A percentile compares a stretch with the other conserved stretches of the same genome.
These are phyloP conservation scores for Periconia sp. DNA, from an alignment of 2,329 filamentous ascomycete species.

Conservation along the genomic window DNA sequence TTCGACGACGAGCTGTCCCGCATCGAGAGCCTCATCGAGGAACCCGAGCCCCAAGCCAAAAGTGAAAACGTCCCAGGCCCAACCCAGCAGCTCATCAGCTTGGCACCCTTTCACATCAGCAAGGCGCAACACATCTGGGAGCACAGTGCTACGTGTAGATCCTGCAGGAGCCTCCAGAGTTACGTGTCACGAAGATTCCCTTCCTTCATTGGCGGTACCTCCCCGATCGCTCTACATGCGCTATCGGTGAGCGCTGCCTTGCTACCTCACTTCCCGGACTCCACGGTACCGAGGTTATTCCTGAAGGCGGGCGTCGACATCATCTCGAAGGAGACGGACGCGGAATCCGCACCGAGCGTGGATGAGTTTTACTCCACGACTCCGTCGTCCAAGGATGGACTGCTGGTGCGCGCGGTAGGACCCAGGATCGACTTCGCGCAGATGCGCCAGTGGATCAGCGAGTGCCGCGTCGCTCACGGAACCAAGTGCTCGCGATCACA, in stretches of 20 bases:
- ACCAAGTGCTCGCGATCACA: constrained; percentile 7
- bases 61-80: constrained; percentile 1
- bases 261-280: too few relatives aligned
- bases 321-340: too few relatives aligned
- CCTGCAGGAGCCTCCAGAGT: constrained; percentile 3
- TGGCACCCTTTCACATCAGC: constrained; percentile 3
- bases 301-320: too few relatives aligned
- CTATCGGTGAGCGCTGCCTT: too few relatives aligned
- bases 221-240: too few relatives aligned
- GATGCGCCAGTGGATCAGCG: constrained; percentile 7
- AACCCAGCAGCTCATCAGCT: constrained; percentile 2
- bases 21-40: constrained; percentile 4
- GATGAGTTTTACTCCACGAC: too few relatives aligned
- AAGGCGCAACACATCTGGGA: constrained; percentile 7
- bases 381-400: too few relatives aligned
- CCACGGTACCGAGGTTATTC: too few relatives aligned
- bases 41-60: constrained; percentile 6
- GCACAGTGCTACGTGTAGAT: constrained; percentile 5
- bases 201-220: too few relatives aligned
- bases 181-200: too few relatives aligned
- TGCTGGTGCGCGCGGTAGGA: not conserved
- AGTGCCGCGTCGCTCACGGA: constrained; percentile 8
- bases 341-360: too few relatives aligned
- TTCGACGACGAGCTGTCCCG: constrained; percentile 9
- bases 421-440: constrained; percentile 7